Conservation (phyloP, 2,329 filamentous ascomycete genomes). For the Microdochium nivale region DNA sequence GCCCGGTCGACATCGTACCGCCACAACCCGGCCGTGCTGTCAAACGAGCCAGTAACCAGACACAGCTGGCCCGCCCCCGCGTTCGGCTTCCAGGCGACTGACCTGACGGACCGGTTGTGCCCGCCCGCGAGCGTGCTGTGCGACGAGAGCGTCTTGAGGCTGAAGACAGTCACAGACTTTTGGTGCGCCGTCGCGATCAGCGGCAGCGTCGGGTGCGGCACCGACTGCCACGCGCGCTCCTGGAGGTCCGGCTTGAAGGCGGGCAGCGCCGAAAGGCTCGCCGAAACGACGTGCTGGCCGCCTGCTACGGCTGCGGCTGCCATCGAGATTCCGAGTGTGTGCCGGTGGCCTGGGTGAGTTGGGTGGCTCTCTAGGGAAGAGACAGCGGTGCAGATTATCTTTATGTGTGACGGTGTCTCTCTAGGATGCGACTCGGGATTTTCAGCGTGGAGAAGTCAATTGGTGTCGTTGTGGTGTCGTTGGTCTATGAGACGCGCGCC, state of each 20-base stretch:
- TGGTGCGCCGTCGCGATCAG: conserved; percentile 83
- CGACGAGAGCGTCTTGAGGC: conserved; percentile 68
- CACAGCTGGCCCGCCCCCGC: conserved; percentile 56
- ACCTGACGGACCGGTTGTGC: conserved; percentile 83
- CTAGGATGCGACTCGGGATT: too few species aligned
- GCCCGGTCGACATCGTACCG: conserved; percentile 47
- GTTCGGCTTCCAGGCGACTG: conserved; percentile 78
- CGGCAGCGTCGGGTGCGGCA: conserved; percentile 79
- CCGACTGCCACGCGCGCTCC: conserved; percentile 75
- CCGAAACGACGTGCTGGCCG: too few species aligned
- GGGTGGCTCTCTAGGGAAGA: too few species aligned
- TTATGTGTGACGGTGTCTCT: too few species aligned
- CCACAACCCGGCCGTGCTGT: conserved; percentile 84
- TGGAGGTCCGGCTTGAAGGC: conserved; percentile 48
- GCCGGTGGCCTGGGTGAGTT: too few species aligned
- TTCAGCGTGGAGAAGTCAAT: too few species aligned
- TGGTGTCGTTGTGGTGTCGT: too few species aligned
- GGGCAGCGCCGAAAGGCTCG: conserved; percentile 32
- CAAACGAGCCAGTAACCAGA: conserved; percentile 87
- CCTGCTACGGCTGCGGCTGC: too few species aligned
- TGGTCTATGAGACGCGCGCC: not conserved
- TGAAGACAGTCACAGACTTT: conserved; percentile 84
- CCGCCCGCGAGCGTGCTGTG: conserved; percentile 77
- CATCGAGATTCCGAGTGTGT: too few species aligned
- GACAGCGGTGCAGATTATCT: too few species aligned